A percentile compares a stretch with the other conserved stretches of the same genome.
phyloP scores from a whole-genome alignment of 345 rosid species.

The Anacardium occidentale region DNA sequence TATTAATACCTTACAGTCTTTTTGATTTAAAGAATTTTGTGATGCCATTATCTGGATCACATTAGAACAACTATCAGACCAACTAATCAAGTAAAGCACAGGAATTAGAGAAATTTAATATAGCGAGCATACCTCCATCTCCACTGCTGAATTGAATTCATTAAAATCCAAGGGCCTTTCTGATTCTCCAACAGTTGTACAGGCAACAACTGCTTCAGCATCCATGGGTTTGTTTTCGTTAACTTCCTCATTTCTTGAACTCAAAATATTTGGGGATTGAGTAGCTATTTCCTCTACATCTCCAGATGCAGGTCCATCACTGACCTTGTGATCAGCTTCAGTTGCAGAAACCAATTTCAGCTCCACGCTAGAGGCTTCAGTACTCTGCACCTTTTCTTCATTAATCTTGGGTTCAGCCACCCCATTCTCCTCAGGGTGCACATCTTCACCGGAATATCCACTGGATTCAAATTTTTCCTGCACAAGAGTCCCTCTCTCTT shows the following conservation, averaged over 20 bases:
- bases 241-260: slow-evolving; percentile 29
- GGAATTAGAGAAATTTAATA: not conserved
- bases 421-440: slow-evolving; percentile 20
- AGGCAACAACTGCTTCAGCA: slow-evolving; percentile 18
- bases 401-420: slow-evolving; percentile 28
- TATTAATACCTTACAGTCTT: not conserved
- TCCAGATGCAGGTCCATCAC: slow-evolving; percentile 26
- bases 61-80: not conserved
- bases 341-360: slow-evolving; percentile 26
- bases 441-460: slow-evolving; percentile 25
- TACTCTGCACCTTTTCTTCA: slow-evolving; percentile 23
- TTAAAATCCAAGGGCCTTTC: slow-evolving; percentile 57
- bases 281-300: slow-evolving; percentile 13
- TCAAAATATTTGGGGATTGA: slow-evolving; percentile 17
- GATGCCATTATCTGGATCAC: not conserved
- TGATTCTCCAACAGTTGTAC: slow-evolving; percentile 27
- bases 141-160: slow-evolving; percentile 54
- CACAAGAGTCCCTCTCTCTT: slow-evolving; percentile 43
- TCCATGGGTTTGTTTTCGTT: slow-evolving; percentile 11
- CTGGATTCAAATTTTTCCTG: slow-evolving; percentile 27
- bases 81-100: slow-evolving; percentile 1
- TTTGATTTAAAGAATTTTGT: not conserved
- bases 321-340: slow-evolving; percentile 23
- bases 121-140: slow-evolving; percentile 66
- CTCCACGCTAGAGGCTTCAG: slow-evolving; percentile 17